Conservation (phyloP, 225 moss, liverwort and hornwort species). For the Ulota crispa region DNA sequence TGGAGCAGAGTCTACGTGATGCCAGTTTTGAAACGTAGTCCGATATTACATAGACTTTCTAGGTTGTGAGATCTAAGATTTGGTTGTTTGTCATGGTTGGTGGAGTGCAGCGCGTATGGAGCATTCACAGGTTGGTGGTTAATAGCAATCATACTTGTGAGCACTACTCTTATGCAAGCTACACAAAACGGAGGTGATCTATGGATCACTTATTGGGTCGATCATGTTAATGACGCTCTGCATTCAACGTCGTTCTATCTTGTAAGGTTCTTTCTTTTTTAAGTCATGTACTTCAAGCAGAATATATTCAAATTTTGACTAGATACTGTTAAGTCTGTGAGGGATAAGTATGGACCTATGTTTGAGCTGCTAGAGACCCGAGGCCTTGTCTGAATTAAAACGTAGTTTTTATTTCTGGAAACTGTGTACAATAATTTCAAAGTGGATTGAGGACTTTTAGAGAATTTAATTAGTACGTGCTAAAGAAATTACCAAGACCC, state of each 20-base stretch:
- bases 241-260: conserved; percentile 68
- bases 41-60: not conserved
- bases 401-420: not conserved
- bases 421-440: not conserved
- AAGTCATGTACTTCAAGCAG: not conserved
- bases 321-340: not conserved
- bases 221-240: conserved; percentile 45
- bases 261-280: conserved; percentile 43
- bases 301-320: conserved; percentile 1
- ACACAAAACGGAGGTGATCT: conserved; percentile 82
- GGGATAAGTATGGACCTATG: not conserved
- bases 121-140: conserved; percentile 75
- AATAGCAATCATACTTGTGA: conserved; percentile 61
- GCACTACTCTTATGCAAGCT: conserved; percentile 78
- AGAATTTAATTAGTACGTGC: not conserved
- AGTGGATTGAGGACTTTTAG: not conserved
- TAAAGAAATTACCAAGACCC: not conserved
- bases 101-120: conserved; percentile 67
- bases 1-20: not conserved
- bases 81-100: conserved; percentile 15
- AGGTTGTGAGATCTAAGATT: not conserved
- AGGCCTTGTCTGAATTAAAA: not conserved
- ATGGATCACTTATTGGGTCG: conserved; percentile 96
- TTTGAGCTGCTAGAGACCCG: conserved; percentile 10
- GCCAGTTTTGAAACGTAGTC: not conserved